These are phyloP conservation scores for Chloranthus sessilifolius DNA, from an alignment of 164 flowering plant genomes.

Conservation along the genomic window DNA sequence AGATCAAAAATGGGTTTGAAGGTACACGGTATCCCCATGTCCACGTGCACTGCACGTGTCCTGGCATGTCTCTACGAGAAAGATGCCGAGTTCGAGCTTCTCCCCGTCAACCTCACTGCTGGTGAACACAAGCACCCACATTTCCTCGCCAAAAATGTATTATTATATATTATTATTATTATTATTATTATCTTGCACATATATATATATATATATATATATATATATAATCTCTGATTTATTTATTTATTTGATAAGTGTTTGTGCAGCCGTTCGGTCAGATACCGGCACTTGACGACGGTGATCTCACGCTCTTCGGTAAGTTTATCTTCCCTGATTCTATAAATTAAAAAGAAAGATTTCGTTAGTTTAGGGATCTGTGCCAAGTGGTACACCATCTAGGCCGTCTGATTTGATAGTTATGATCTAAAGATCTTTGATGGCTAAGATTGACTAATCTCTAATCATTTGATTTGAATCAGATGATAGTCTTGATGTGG, in stretches of 20 bases:
- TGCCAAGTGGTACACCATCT: no score
- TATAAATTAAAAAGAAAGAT: not conserved
- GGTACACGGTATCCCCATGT: conserved; percentile 22
- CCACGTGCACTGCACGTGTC: conserved; percentile 24
- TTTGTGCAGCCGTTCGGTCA: conserved; percentile 36
- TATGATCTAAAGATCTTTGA: no score
- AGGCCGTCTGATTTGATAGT: no score
- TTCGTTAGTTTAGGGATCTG: no score
- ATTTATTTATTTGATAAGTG: not conserved
- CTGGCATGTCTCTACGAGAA: conserved; percentile 19
- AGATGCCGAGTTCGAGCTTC: conserved; percentile 19
- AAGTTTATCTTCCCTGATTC: not conserved
- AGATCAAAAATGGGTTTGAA: conserved; percentile 26
- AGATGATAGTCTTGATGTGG: no score
- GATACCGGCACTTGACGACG: conserved; percentile 35
- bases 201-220: not conserved
- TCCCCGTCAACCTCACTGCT: conserved; percentile 8
- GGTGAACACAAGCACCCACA: conserved; percentile 20
- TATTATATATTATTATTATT: not conserved
- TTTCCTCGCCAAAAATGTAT: conserved; percentile 15
- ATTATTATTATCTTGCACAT: not conserved
- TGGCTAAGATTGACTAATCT: not conserved
- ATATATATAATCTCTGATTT: not conserved
- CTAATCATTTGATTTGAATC: no score
- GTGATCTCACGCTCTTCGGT: conserved; percentile 35